Evolutionary conservation across 257 asterid species (phyloP).

Genomic region (Penstemon newberryi): DNA sequence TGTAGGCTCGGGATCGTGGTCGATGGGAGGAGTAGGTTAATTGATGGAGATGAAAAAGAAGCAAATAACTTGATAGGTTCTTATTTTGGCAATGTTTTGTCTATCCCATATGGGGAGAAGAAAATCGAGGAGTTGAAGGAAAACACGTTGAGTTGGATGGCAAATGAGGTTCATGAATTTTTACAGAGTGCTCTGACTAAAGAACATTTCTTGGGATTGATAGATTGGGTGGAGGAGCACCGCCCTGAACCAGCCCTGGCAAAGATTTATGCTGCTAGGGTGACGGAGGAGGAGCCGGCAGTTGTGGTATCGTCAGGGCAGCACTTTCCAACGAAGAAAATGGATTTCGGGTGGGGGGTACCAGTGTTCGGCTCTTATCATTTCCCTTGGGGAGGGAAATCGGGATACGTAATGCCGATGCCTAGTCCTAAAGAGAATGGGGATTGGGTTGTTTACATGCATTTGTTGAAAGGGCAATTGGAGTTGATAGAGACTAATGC

Average conservation of each 20-base stretch:
- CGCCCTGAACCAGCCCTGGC: constrained; percentile 53
- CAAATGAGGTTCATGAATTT: constrained; percentile 48
- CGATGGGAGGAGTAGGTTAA: constrained; percentile 59
- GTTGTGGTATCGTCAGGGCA: constrained; percentile 64
- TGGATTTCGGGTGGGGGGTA: constrained; percentile 70
- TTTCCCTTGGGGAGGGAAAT: constrained; percentile 68
- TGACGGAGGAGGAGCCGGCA: constrained; percentile 49
- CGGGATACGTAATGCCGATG: constrained; percentile 81
- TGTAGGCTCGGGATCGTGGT: constrained; percentile 65
- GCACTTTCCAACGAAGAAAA: constrained; percentile 42
- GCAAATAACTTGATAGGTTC: constrained; percentile 6
- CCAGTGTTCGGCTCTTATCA: constrained; percentile 62
- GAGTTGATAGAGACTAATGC: constrained; percentile 49
- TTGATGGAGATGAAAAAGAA: constrained; percentile 25
- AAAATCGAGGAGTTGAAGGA: constrained; percentile 38
- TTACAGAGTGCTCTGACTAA: constrained; percentile 34
- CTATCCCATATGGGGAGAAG: constrained; percentile 63
- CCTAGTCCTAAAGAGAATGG: constrained; percentile 62
- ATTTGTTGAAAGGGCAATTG: constrained; percentile 47
- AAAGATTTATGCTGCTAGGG: constrained; percentile 42
- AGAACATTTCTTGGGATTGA: constrained; percentile 71
- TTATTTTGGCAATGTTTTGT: constrained; percentile 65
- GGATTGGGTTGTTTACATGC: constrained; percentile 79
- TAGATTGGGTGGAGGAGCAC: constrained; percentile 73
- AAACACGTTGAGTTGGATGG: constrained; percentile 43